Percentiles rank a stretch among this genome's conserved stretches.
Conservation (phyloP, 1,284 basidiomycete genomes). For the Melampsora americana region DNA sequence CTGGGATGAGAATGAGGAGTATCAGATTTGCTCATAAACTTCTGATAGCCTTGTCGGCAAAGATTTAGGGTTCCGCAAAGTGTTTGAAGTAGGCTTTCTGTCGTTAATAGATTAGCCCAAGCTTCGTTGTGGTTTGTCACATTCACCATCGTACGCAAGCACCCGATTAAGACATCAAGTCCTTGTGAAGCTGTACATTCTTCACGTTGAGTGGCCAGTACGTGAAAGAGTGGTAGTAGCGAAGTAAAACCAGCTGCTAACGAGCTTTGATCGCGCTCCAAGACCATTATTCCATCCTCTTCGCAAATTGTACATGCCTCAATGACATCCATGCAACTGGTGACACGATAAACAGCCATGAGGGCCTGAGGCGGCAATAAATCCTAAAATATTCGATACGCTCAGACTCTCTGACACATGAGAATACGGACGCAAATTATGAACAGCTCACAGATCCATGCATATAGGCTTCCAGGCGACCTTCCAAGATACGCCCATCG, state of each 20-base stretch:
- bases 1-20: too few relatives aligned
- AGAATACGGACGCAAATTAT: background rate
- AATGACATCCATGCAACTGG: conserved; percentile 28
- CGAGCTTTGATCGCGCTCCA: conserved; percentile 4
- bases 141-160: conserved; percentile 35
- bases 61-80: conserved; percentile 19
- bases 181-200: conserved; percentile 9
- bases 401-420: background rate
- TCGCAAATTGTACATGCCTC: conserved; percentile 35
- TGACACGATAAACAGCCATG: conserved; percentile 11
- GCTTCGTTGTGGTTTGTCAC: conserved; percentile 24
- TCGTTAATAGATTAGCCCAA: conserved; percentile 19
- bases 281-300: conserved; percentile 28
- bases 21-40: background rate
- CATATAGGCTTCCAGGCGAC: background rate
- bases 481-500: conserved; percentile 1
- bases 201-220: conserved; percentile 14
- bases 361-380: background rate
- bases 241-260: conserved; percentile 16
- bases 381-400: background rate
- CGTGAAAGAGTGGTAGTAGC: conserved; percentile 21
- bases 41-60: conserved; percentile 28
- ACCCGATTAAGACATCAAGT: conserved; percentile 31
- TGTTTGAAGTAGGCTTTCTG: conserved; percentile 10
- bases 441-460: background rate